Evolutionary conservation across 441 rosid species (phyloP), one percentile per base, ranked within the genome.

Genomic region (Erodium moschatum): DNA sequence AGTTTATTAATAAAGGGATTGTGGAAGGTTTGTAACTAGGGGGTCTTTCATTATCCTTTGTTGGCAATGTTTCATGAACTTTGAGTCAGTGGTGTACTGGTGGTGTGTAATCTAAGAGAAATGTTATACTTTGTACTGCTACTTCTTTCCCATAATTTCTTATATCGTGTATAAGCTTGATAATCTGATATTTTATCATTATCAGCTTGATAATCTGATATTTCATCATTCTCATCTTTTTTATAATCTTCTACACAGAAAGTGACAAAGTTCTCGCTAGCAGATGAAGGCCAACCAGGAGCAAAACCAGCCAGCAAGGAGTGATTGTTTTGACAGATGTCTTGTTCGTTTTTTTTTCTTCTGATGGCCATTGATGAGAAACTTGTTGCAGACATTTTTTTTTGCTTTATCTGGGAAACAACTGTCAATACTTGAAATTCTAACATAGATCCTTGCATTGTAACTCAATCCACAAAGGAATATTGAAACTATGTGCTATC

Each of bases 221-320:
- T 24, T 24, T 24, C 1, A 24, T 24, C 27, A 24, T 24, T 24
- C 27, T 24, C 27, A 24, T 24, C 0, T 46, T 18, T 56, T 38
- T 40, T 24, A 33, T 29, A 3, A 12, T 60, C 11, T 50, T 66
- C n/a, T 60, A 18, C 3, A 12, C 86, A 87, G 89, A 87, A 81
- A 73, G 92, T 87, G 80, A 85, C 84, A 78, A 87, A 85, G 70
- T 89, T 89, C 73, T 81, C 81, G 0, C 68, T 89, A 44, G 84
- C 77, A 65, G 74, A 81, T 38, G 81, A 81, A 66, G 78, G 72
- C 11, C 69, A 69, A 35, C 77, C 54, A 74, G 81, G 73, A 46
- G 73, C 80, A 54, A 74, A 70, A 69, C 29, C 77, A 11, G 21
- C 48, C 20, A 69, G 70, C 73, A 84, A 87, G 81, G 77, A 72